Evolutionary conservation across 441 rosid species (phyloP).

Genomic region (Corymbia calophylla): DNA sequence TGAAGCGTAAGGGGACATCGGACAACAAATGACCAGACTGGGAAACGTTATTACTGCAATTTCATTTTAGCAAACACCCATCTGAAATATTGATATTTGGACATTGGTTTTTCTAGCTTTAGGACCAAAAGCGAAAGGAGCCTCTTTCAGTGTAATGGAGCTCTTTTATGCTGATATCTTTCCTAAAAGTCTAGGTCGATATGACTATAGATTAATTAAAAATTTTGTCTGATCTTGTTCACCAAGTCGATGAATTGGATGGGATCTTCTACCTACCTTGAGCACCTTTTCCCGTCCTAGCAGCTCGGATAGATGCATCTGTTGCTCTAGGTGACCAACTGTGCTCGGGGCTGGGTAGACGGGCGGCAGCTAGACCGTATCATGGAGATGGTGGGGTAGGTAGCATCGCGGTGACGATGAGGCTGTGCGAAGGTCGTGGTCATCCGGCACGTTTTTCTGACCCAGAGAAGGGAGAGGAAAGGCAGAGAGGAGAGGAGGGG

Average conservation of each 20-base stretch:
- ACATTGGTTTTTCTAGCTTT: neutral
- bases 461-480: neutral
- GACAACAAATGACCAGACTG: neutral
- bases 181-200: no score
- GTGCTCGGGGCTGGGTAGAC: neutral
- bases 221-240: neutral
- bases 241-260: neutral
- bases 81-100: neutral
- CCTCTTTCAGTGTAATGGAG: neutral
- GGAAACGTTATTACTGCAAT: neutral
- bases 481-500: neutral
- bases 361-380: neutral
- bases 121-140: neutral
- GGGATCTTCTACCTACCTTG: neutral
- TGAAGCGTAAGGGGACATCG: neutral
- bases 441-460: neutral
- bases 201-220: neutral
- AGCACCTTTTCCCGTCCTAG: neutral
- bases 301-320: neutral
- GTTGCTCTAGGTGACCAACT: neutral
- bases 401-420: neutral
- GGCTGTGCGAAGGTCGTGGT: neutral
- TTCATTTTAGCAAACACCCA: neutral
- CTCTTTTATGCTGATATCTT: neutral
- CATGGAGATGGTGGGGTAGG: neutral